Percentiles rank a stretch among this genome's conserved stretches.
These are phyloP conservation scores for Exophiala calicioides DNA, from an alignment of 2,329 filamentous ascomycete genomes.

Conservation along the genomic window DNA sequence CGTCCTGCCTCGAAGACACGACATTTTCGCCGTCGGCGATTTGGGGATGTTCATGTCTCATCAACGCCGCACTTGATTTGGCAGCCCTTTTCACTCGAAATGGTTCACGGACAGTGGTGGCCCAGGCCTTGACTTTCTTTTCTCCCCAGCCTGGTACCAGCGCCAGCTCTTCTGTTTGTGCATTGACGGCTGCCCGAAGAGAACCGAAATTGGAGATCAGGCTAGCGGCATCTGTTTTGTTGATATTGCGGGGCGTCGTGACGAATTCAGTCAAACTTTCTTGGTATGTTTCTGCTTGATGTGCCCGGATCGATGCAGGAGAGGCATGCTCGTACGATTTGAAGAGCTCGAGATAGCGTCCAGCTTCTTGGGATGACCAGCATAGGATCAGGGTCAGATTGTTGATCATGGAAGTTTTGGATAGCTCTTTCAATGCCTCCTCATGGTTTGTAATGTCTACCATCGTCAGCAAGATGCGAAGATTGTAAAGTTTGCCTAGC, in stretches of 20 bases:
- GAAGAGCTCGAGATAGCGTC: constrained; percentile 89
- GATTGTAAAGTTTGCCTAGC: constrained; percentile 79
- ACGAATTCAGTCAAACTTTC: constrained; percentile 91
- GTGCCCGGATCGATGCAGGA: constrained; percentile 76
- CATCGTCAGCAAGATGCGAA: constrained; percentile 84
- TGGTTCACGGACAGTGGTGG: constrained; percentile 75
- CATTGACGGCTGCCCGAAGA: constrained; percentile 82
- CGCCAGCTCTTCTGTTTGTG: constrained; percentile 78
- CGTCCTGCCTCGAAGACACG: constrained; percentile 30
- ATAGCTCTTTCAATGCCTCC: constrained; percentile 82
- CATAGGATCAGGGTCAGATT: constrained; percentile 89
- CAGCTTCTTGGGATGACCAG: constrained; percentile 92
- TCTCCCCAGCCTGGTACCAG: constrained; percentile 92
- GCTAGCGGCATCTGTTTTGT: constrained; percentile 90
- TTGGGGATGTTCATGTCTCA: constrained; percentile 23
- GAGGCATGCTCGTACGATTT: constrained; percentile 92
- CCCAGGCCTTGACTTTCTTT: constrained; percentile 90
- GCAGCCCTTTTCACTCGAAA: constrained; percentile 74
- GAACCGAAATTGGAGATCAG: constrained; percentile 92
- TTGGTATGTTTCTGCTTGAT: constrained; percentile 79
- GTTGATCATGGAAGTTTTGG: constrained; percentile 89
- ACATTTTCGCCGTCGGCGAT: constrained; percentile 26
- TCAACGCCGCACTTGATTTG: constrained; percentile 49
- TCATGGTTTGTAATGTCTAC: constrained; percentile 96
- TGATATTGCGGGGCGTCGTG: constrained; percentile 83